Evolutionary conservation across 169 alveolate genomes (phyloP).

Genomic region (Theileria parva): DNA sequence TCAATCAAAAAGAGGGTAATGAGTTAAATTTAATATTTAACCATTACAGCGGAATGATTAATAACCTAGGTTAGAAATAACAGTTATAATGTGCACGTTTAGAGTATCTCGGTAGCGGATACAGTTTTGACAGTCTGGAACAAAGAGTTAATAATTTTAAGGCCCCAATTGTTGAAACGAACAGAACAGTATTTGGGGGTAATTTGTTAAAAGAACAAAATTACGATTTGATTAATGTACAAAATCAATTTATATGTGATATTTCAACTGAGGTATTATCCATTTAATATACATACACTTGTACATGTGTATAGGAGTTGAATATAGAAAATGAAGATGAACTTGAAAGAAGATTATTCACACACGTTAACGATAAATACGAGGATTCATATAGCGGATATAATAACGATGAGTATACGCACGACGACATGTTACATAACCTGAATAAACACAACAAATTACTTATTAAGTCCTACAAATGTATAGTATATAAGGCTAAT

Average conservation of each 20-base stretch:
- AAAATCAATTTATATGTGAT: constrained; percentile 52
- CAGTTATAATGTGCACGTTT: not conserved
- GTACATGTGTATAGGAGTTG: constrained; percentile 17
- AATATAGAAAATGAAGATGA: constrained; percentile 24
- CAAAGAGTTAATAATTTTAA: constrained; percentile 42
- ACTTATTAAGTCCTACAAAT: constrained; percentile 43
- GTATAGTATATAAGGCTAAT: constrained; percentile 64
- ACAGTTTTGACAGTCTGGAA: constrained; percentile 35
- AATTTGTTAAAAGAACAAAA: not conserved
- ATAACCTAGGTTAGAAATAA: not conserved
- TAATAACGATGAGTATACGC: not conserved
- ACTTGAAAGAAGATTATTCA: not conserved
- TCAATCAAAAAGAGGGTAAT: not conserved
- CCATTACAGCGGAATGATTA: not conserved
- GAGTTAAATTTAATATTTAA: not conserved
- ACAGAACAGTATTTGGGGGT: constrained; percentile 4
- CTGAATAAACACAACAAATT: constrained; percentile 9
- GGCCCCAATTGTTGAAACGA: constrained; percentile 46
- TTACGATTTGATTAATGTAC: constrained; percentile 4
- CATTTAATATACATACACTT: not conserved
- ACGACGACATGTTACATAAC: constrained; percentile 32
- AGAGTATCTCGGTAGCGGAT: constrained; percentile 65
- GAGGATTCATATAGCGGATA: not conserved
- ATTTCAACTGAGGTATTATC: constrained; percentile 45
- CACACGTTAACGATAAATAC: not conserved